phyloP scores from a whole-genome alignment of 805 yeast species.

The Ogataea paraovalis region DNA sequence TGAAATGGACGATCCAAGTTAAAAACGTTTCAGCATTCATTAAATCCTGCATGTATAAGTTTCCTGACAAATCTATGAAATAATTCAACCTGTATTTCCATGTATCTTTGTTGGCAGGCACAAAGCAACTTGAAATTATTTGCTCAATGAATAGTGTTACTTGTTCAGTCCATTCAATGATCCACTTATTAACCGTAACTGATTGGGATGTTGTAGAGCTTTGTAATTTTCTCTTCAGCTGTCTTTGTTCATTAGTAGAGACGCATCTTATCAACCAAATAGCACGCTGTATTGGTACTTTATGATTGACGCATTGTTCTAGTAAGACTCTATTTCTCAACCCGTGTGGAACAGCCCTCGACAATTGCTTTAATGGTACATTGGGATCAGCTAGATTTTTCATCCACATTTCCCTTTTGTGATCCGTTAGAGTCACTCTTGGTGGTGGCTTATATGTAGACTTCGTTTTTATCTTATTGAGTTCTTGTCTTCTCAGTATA shows the following conservation, averaged over 20 bases:
- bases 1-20: constrained; percentile 55
- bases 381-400: constrained; percentile 67
- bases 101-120: constrained; percentile 23
- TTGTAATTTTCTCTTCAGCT: constrained; percentile 44
- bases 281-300: constrained; percentile 76
- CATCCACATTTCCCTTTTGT: constrained; percentile 82
- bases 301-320: constrained; percentile 65
- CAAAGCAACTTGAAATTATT: constrained; percentile 40
- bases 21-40: constrained; percentile 61
- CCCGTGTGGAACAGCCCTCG: constrained; percentile 88
- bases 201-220: constrained; percentile 13
- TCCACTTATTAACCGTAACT: constrained; percentile 58
- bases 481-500: constrained; percentile 41
- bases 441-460: constrained; percentile 77
- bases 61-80: constrained; percentile 53
- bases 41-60: constrained; percentile 65
- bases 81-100: constrained; percentile 57
- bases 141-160: constrained; percentile 57
- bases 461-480: constrained; percentile 43
- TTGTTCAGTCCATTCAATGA: constrained; percentile 87
- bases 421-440: constrained; percentile 85
- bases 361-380: constrained; percentile 61
- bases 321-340: constrained; percentile 66
- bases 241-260: constrained; percentile 69
- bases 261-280: constrained; percentile 90